Base-by-base conservation (phyloP, 2,329 filamentous ascomycete species). In the Penicillium sclerotiorum region DNA sequence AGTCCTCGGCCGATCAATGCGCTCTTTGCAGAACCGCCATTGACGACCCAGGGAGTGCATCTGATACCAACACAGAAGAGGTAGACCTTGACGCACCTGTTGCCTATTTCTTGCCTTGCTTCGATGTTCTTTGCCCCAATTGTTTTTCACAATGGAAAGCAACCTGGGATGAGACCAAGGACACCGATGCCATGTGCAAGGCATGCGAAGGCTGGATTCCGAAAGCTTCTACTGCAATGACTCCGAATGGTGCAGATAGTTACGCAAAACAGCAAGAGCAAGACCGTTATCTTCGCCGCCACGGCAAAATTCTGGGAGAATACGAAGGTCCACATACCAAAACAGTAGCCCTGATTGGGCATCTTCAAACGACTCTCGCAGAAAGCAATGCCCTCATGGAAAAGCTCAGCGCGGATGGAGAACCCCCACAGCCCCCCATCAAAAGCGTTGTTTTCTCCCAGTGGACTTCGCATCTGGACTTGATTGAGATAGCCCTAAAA, bases 391-490 rank as follows among this genome's bases (percentile, higher is more conserved):
- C 65, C 12, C 59, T 71, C 9, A 82, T 84, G 0, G 73, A 81
- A 9, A 83, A 92, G n/a, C n/a, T n/a, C n/a, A n/a, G n/a, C n/a
- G n/a, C n/a, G n/a, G n/a, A n/a, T n/a, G n/a, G n/a, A n/a, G n/a
- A n/a, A n/a, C n/a, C n/a, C n/a, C n/a, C n/a, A n/a, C n/a, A n/a
- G 63, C 81, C 84, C 0, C 92, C 92, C 0, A 88, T 90, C 72
- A 97, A 96, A 69, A 94, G 90, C 21, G 91, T 99, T 12, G 85
- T 99, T 6, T 97, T 97, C 72, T 96, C 91, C 0, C 87, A 86
- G n/a, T 97, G 94, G 92, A 97, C 94, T 0, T 87, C 88, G 0
- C 92, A 97, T 66, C 83, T 99, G 13, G 92, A 97, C 67, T 82
- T 99, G 17, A 95, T 99, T 59, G 85, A 94, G 65, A 79, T 90